Evolutionary conservation across 2,329 filamentous ascomycete genomes (phyloP), one percentile per base, ranked within the genome.

Genomic region (Orbilia blumenaviensis): DNA sequence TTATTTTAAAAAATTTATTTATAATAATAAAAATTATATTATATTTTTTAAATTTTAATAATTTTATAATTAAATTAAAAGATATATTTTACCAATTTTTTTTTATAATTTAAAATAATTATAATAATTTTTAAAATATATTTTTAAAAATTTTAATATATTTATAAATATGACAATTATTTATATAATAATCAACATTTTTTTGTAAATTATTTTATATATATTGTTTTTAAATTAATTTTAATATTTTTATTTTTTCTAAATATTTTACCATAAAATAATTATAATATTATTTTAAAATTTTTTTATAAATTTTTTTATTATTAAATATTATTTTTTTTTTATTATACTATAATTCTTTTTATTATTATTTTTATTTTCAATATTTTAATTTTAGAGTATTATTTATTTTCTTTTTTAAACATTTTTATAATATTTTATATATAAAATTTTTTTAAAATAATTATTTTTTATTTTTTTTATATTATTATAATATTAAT

Each of bases 271-370:
- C 7, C 32, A 14, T 44, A 38, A 27, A 48, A 27, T 63, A 29
- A 21, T 63, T 10, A 34, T 63, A 36, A 36, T 34, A 48, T 63
- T 29, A 34, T 10, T 29, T 7, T 50, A 63, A 63, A n/a, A 63
- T 63, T 48, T 48, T 21, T 63, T 46, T 9, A 12, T 32, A 62
- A 18, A 62, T 29, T 29, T 46, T 18, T 34, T 58, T 58, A 34
- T 58, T 42, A 42, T 61, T 27, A n/a, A 29, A 18, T 36, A 61
- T 25, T 61, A 61, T 27, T 36, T 61, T 58, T 58, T 14, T 25
- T 1, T 48, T 27, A 48, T 48, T 48, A 27, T 48, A n/a, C 4
- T 48, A 48, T 3, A 48, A 8, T 48, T 48, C 8, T 1, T 14
- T 27, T 38, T 36, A 60, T 48, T 48, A 2, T 38, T 60, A n/a